Base-by-base conservation (phyloP, 148 eudicot genomes). In the Polygonum maritimum region DNA sequence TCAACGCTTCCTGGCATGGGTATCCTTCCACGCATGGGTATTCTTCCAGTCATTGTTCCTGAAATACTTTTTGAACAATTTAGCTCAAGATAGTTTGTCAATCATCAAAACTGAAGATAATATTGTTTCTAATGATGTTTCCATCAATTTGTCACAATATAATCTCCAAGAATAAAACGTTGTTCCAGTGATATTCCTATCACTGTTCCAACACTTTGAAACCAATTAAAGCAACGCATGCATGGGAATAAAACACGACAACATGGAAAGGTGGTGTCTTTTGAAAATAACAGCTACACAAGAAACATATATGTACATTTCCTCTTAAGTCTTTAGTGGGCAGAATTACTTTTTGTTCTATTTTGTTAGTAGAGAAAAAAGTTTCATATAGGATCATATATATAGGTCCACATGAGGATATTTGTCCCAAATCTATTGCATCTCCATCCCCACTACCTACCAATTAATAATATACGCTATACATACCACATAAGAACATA, bases 191-290 rank as follows among this genome's bases (percentile, higher is more conserved):
- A n/a, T n/a, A n/a, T n/a, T n/a, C n/a, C n/a, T n/a, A n/a, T n/a
- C n/a, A n/a, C n/a, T n/a, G n/a, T n/a, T n/a, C n/a, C n/a, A n/a
- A n/a, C n/a, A n/a, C n/a, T n/a, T 26, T 26, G 31, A 26, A 26
- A 26, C 31, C 0, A 26, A 67, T 36, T 21, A 67, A 35, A 38
- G 9, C 2, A 67, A 67, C 21, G 15, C 11, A 67, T 67, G 71
- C 71, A 67, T 67, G 71, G 71, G 71, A 67, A 67, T 67, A 67
- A 67, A 67, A 35, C 71, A 67, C 18, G 71, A 67, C 45, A 62
- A 62, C 40, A 67, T 67, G 19, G 71, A 67, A 67, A 63, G 45
- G n/a, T 16, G 44, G 38, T 67, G 16, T 67, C 33, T 67, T 67
- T 67, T 67, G 39, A 31, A 63, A 63, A 63, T 63, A 63, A 63